These are phyloP conservation scores for Metschnikowia kunwiensis DNA, from an alignment of 805 yeast genomes.

Conservation along the genomic window DNA sequence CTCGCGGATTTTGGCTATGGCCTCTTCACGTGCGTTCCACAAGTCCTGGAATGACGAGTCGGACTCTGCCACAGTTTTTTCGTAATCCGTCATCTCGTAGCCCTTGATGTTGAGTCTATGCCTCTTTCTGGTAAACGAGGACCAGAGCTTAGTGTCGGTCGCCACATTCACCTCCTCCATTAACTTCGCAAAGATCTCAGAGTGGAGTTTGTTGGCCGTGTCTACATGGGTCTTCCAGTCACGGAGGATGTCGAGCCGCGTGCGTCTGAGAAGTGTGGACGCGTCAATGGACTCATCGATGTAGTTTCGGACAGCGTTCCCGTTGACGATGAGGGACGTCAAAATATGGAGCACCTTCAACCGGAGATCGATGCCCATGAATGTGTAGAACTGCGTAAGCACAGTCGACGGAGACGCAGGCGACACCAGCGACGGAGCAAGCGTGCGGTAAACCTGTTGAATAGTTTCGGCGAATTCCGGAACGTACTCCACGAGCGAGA, in stretches of 20 bases:
- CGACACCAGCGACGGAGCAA: conserved; percentile 53
- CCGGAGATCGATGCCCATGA: conserved; percentile 52
- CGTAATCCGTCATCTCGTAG: conserved; percentile 43
- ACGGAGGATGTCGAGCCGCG: conserved; percentile 60
- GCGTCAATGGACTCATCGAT: conserved; percentile 70
- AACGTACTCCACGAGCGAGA: conserved; percentile 57
- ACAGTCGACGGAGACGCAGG: conserved; percentile 51
- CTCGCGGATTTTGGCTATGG: conserved; percentile 41
- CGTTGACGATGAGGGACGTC: conserved; percentile 57
- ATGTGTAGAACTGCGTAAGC: conserved; percentile 51
- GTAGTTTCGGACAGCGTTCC: conserved; percentile 55
- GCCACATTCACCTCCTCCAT: conserved; percentile 14
- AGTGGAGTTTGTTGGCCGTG: conserved; percentile 38
- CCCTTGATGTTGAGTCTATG: conserved; percentile 27
- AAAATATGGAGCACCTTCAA: conserved; percentile 58
- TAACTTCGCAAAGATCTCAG: conserved; percentile 22
- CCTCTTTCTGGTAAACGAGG: conserved; percentile 20
- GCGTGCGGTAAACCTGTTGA: conserved; percentile 44
- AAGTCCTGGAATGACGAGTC: conserved; percentile 43
- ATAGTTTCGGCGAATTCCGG: conserved; percentile 52
- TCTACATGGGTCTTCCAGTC: conserved; percentile 57
- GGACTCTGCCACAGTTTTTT: conserved; percentile 34
- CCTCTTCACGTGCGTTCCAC: conserved; percentile 45
- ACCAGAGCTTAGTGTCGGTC: conserved; percentile 11
- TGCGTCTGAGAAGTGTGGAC: conserved; percentile 58